phyloP scores from a whole-genome alignment of 176 grass and related monocot genomes.

The Hsuehochloa calcarea region DNA sequence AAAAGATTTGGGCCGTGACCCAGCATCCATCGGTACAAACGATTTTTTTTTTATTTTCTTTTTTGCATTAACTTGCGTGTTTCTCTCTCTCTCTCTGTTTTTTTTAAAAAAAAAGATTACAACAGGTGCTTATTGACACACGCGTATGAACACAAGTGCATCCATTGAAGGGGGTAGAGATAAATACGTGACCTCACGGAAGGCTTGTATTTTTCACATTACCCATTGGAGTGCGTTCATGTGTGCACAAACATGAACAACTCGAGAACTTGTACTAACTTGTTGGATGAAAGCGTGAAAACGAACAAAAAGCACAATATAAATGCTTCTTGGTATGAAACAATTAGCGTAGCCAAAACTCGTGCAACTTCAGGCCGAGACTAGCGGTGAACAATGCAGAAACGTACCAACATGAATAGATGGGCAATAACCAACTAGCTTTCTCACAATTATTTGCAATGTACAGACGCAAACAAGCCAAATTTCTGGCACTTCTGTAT shows the following conservation, averaged over 20 bases:
- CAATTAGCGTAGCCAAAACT: background rate
- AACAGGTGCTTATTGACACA: no score
- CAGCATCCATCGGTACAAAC: background rate
- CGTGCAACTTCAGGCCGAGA: background rate
- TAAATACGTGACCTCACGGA: no score
- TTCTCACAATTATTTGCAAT: constrained; percentile 24
- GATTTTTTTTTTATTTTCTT: background rate
- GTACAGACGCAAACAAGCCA: constrained; percentile 21
- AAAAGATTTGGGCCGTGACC: background rate
- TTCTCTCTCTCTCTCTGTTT: no score
- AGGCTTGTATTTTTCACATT: no score
- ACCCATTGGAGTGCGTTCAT: no score
- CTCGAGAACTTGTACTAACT: no score
- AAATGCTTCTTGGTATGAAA: background rate
- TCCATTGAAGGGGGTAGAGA: no score
- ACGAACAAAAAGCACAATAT: no score
- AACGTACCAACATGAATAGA: background rate
- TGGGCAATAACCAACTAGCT: background rate
- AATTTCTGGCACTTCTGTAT: background rate
- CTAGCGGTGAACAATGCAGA: background rate
- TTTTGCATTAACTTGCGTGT: background rate
- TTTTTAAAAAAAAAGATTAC: no score
- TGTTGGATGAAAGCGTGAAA: background rate
- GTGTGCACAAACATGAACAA: no score
- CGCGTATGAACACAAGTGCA: no score